phyloP scores from a whole-genome alignment of 768 basidiomycete species.

The Atractiella rhizophila region DNA sequence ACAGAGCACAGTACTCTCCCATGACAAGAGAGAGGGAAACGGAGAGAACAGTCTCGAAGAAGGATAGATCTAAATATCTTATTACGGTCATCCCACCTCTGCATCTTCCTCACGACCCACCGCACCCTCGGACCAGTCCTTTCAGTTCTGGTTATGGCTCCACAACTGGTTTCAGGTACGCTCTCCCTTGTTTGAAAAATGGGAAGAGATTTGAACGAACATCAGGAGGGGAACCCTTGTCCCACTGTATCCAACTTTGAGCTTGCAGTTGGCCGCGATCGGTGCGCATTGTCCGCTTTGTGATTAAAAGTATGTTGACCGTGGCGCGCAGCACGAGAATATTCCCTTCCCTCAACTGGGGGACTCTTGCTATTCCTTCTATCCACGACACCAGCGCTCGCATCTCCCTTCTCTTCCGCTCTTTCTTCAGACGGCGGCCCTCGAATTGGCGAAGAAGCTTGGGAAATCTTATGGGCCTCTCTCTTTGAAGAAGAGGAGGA shows the following conservation, averaged over 20 bases:
- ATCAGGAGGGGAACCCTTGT: conserved; percentile 61
- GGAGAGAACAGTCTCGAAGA: too few species aligned
- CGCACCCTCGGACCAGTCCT: conserved; percentile 21
- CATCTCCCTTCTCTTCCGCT: conserved; percentile 14
- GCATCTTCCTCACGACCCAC: conserved; percentile 36
- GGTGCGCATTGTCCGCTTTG: too few species aligned
- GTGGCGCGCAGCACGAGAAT: too few species aligned
- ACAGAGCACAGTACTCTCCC: too few species aligned
- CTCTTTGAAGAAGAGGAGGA: conserved; percentile 9
- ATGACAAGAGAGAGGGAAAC: too few species aligned
- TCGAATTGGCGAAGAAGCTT: conserved; percentile 58
- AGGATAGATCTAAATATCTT: conserved; percentile 50
- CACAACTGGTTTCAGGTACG: conserved; percentile 14
- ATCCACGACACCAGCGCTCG: conserved; percentile 19
- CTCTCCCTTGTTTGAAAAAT: conserved; percentile 20
- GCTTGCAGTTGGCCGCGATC: conserved; percentile 59
- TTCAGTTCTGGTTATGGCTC: conserved; percentile 24
- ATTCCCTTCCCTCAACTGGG: conserved; percentile 59
- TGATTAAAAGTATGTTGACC: too few species aligned
- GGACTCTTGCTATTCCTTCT: conserved; percentile 67
- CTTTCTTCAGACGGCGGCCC: conserved; percentile 37
- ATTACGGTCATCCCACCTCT: conserved; percentile 61
- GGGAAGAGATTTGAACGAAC: conserved; percentile 38
- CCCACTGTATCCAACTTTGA: conserved; percentile 56
- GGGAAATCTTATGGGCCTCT: conserved; percentile 52